Conservation (phyloP, 2,329 filamentous ascomycete genomes). For the Microdochium nivale region DNA sequence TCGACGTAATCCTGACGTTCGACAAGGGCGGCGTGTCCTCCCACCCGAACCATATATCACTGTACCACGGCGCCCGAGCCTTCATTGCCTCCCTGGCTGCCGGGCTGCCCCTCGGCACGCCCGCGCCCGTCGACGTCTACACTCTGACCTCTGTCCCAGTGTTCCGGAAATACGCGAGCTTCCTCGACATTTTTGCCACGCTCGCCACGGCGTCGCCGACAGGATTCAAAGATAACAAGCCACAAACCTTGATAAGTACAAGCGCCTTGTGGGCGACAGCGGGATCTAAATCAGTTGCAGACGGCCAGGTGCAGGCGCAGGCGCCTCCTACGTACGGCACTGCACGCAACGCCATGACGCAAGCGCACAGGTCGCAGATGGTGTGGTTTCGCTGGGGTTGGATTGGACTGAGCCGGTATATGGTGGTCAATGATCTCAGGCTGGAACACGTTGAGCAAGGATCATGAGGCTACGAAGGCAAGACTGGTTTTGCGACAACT, state of each 20-base stretch:
- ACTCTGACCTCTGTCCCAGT: slow-evolving; percentile 68
- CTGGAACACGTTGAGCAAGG: slow-evolving; percentile 18
- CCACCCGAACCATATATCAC: slow-evolving; percentile 88
- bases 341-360: slow-evolving; percentile 81
- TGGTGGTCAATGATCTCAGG: slow-evolving; percentile 85
- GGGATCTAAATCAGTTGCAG: slow-evolving; percentile 19
- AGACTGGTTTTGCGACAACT: neutral
- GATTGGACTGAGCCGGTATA: slow-evolving; percentile 86
- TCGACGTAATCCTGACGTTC: slow-evolving; percentile 86
- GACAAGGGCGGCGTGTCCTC: slow-evolving; percentile 73
- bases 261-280: slow-evolving; percentile 55
- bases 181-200: slow-evolving; percentile 70
- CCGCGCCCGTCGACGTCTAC: slow-evolving; percentile 75
- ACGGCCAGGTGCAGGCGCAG: neutral
- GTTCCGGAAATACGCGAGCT: slow-evolving; percentile 69
- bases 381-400: slow-evolving; percentile 96
- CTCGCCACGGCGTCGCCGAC: slow-evolving; percentile 26
- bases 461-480: neutral
- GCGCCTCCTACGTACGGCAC: slow-evolving; percentile 23
- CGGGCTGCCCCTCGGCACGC: slow-evolving; percentile 48
- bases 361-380: slow-evolving; percentile 92
- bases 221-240: slow-evolving; percentile 26
- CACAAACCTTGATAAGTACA: slow-evolving; percentile 59
- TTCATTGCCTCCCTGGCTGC: slow-evolving; percentile 63
- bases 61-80: slow-evolving; percentile 70